Evolutionary conservation across 345 rosid genomes (phyloP).

Genomic region (Arabis alpina): DNA sequence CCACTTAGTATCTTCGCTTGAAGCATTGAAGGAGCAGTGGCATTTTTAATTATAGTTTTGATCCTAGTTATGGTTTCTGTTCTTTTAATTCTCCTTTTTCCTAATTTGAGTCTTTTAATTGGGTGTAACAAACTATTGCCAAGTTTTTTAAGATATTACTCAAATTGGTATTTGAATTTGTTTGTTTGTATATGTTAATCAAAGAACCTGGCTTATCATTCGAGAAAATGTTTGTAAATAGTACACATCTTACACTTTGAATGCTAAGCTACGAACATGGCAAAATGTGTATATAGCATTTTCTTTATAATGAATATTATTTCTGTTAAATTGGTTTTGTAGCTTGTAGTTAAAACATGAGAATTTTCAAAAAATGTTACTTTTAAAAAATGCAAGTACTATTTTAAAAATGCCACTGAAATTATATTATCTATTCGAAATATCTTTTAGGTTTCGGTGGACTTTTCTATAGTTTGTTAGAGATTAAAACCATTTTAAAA

Average conservation of each 20-base stretch:
- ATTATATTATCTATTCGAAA: no score
- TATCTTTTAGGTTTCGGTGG: no score
- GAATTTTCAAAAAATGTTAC: no score
- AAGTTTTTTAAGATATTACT: neutral
- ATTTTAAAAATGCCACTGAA: no score
- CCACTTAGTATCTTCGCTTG: slow-evolving; percentile 78
- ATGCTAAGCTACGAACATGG: neutral
- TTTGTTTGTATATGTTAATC: slow-evolving; percentile 30
- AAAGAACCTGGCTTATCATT: slow-evolving; percentile 7
- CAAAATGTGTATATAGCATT: neutral
- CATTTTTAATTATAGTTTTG: slow-evolving; percentile 1
- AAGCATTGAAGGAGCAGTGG: slow-evolving; percentile 25
- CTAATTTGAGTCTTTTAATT: neutral
- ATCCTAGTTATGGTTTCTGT: slow-evolving; percentile 14
- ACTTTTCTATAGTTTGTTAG: no score
- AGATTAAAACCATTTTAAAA: no score
- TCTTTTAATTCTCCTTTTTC: neutral
- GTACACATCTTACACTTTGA: neutral
- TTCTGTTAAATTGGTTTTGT: neutral
- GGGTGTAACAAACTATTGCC: slow-evolving; percentile 33
- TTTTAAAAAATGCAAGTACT: no score
- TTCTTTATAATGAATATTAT: neutral
- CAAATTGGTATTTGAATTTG: slow-evolving; percentile 24
- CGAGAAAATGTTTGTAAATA: neutral
- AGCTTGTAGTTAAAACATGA: neutral